Conservation (phyloP, 352 stramenopile species). For the Phytophthora crassamura region DNA sequence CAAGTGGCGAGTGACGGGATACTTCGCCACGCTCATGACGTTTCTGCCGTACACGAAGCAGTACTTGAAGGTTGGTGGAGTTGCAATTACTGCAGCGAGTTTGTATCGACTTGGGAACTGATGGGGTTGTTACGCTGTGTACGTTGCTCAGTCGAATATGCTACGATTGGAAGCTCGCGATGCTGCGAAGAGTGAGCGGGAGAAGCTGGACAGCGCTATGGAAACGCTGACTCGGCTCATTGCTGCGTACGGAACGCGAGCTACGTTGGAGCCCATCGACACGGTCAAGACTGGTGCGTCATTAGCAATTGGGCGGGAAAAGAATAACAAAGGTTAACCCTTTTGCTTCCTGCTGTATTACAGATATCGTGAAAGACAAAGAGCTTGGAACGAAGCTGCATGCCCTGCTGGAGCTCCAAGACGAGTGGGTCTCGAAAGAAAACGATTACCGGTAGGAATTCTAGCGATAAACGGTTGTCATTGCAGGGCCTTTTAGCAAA, state of each 20-base stretch:
- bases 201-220: slow-evolving; percentile 63
- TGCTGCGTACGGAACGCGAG: slow-evolving; percentile 42
- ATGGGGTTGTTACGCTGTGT: background rate
- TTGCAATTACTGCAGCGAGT: background rate
- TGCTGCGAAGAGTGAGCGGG: slow-evolving; percentile 55
- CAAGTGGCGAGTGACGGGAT: slow-evolving; percentile 90
- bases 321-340: background rate
- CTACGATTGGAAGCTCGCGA: slow-evolving; percentile 83
- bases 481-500: background rate
- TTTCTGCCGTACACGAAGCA: slow-evolving; percentile 91
- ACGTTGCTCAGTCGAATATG: slow-evolving; percentile 76
- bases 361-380: slow-evolving; percentile 68
- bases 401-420: slow-evolving; percentile 56
- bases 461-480: background rate
- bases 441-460: slow-evolving; percentile 78
- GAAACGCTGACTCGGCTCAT: slow-evolving; percentile 43
- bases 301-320: background rate
- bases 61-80: slow-evolving; percentile 70
- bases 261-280: slow-evolving; percentile 46
- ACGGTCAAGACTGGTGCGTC: slow-evolving; percentile 64
- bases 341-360: background rate
- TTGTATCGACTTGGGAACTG: background rate
- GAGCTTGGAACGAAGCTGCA: slow-evolving; percentile 59
- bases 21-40: slow-evolving; percentile 89
- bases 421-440: slow-evolving; percentile 87